Evolutionary conservation across 306 rosid species (phyloP).

Genomic region (Potentilla sterilis): DNA sequence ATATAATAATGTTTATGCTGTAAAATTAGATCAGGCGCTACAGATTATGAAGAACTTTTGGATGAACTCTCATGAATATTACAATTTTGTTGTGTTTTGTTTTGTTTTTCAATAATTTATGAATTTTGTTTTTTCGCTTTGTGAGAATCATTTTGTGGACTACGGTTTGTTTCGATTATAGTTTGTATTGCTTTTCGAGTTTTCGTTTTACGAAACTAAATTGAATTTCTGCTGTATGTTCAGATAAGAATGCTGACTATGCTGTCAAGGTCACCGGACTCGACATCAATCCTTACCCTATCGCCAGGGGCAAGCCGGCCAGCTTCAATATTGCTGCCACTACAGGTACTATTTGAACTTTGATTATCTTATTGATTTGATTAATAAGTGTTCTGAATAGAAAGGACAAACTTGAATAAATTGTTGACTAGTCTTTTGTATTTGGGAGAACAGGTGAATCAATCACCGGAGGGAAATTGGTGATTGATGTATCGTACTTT

Average conservation of each 20-base stretch:
- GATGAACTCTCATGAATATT: too few relatives aligned
- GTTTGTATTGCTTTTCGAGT: neutral
- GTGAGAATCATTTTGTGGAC: neutral
- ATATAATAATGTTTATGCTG: neutral
- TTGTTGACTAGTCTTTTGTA: neutral
- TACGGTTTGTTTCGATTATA: neutral
- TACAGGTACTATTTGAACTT: constrained; percentile 44
- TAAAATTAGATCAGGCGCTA: neutral
- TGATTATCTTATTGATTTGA: neutral
- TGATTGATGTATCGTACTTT: constrained; percentile 71
- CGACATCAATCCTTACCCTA: constrained; percentile 69
- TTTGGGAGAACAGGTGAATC: constrained; percentile 41
- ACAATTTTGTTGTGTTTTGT: too few relatives aligned
- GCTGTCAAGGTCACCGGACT: constrained; percentile 64
- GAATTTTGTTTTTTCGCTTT: neutral
- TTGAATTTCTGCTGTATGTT: constrained; percentile 6
- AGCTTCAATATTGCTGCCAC: constrained; percentile 73
- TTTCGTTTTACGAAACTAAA: neutral
- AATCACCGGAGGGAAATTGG: constrained; percentile 69
- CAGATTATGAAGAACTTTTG: neutral
- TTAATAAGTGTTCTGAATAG: neutral
- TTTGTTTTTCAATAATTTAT: neutral
- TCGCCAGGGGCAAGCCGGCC: constrained; percentile 72
- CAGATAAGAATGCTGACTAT: constrained; percentile 66
- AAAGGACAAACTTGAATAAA: neutral